phyloP scores from a whole-genome alignment of 2,329 filamentous ascomycete genomes.

The Fusarium paranaense region DNA sequence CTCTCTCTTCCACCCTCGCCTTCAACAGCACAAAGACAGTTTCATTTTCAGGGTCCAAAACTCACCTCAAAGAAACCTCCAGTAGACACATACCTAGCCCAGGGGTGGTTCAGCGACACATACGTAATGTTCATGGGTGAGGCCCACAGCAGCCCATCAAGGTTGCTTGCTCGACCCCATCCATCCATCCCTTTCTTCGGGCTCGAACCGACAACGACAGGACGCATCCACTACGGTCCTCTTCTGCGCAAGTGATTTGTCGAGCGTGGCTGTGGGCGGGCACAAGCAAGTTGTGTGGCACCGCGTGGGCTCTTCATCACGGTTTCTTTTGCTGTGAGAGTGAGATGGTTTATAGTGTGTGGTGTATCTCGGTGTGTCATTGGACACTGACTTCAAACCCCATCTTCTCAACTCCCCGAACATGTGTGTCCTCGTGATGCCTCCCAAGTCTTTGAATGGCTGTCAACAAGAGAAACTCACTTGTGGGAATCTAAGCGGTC shows the following conservation, averaged over 20 bases:
- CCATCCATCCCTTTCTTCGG: conserved; percentile 7
- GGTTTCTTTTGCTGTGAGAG: neutral
- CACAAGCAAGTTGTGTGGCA: neutral
- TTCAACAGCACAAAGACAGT: neutral
- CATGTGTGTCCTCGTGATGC: conserved; percentile 20
- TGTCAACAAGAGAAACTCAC: neutral
- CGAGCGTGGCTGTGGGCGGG: neutral
- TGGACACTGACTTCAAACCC: neutral
- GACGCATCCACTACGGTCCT: neutral
- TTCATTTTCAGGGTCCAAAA: conserved; percentile 26
- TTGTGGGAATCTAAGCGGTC: neutral
- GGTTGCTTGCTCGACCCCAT: conserved; percentile 10
- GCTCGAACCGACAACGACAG: conserved; percentile 1
- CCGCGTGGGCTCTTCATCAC: conserved; percentile 28
- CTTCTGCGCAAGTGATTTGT: conserved; percentile 4
- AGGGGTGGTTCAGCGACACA: conserved; percentile 8
- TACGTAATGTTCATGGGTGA: conserved; percentile 8
- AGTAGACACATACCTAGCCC: neutral
- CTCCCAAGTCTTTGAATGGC: neutral
- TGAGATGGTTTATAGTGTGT: neutral
- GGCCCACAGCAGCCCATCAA: conserved; percentile 31
- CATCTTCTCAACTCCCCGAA: neutral
- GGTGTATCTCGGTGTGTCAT: neutral
- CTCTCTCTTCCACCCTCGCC: neutral
- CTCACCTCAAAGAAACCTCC: neutral